Evolutionary conservation across 1,139 yeast species (phyloP).

Genomic region (Kurtzmaniella natalensis): DNA sequence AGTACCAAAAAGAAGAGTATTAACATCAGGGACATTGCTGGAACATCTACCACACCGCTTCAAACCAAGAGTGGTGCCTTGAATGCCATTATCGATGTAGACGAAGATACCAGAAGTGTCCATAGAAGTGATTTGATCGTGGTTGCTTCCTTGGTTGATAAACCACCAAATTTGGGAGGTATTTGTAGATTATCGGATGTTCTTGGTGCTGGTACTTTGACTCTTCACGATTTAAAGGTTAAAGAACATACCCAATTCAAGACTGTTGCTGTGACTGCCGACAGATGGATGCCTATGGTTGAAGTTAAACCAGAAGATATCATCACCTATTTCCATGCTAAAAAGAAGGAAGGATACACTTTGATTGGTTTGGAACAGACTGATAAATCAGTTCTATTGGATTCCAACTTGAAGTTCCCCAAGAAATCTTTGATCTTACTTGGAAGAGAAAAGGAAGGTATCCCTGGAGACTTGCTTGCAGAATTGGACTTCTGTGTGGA

Average conservation of each 20-base stretch:
- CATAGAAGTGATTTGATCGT: conserved; percentile 76
- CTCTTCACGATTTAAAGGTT: conserved; percentile 66
- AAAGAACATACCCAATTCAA: conserved; percentile 67
- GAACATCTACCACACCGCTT: conserved; percentile 37
- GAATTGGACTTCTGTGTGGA: conserved; percentile 86
- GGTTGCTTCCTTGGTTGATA: conserved; percentile 84
- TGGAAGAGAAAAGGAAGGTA: conserved; percentile 88
- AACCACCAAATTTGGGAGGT: conserved; percentile 90
- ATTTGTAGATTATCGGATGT: conserved; percentile 91
- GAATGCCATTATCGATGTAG: conserved; percentile 64
- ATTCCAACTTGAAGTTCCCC: conserved; percentile 66
- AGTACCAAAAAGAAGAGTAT: conserved; percentile 11
- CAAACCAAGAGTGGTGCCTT: conserved; percentile 92
- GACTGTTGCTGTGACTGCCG: conserved; percentile 91
- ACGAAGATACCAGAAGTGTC: conserved; percentile 37
- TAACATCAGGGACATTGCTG: conserved; percentile 7
- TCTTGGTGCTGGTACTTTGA: conserved; percentile 79
- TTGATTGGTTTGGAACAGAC: conserved; percentile 91
- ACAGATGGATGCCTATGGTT: conserved; percentile 91
- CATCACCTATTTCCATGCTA: conserved; percentile 49
- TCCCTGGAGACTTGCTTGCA: conserved; percentile 79
- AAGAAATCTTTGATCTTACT: conserved; percentile 69
- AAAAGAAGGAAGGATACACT: conserved; percentile 78
- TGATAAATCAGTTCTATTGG: conserved; percentile 72
- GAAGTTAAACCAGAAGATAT: conserved; percentile 65